Percentiles rank a stretch among this genome's conserved stretches.
Evolutionary conservation across 495 filamentous ascomycete genomes (phyloP).

Genomic region (Paragyromitra xinjiangensis): DNA sequence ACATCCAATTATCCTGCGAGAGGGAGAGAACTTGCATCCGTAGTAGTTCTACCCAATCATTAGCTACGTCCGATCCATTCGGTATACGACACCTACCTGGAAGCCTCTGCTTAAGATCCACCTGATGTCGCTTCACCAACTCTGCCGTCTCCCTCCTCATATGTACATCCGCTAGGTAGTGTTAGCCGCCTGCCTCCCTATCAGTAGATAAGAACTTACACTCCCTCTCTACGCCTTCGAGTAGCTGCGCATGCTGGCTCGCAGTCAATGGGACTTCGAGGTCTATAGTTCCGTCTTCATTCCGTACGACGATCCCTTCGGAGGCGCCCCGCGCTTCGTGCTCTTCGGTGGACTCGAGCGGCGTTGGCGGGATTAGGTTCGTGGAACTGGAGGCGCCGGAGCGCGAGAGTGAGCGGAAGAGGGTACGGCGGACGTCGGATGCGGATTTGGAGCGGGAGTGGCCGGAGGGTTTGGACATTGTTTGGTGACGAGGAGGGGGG

Average conservation of each 20-base stretch:
- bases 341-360: constrained; percentile 20
- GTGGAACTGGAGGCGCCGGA: constrained; percentile 19
- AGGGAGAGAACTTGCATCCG: constrained; percentile 69
- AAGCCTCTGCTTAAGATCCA: constrained; percentile 59
- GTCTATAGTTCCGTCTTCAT: constrained; percentile 77
- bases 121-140: constrained; percentile 63
- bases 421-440: constrained; percentile 46
- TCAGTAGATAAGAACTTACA: constrained; percentile 60
- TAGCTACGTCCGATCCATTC: background rate
- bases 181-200: constrained; percentile 51
- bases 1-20: constrained; percentile 91
- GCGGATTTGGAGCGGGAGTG: constrained; percentile 51
- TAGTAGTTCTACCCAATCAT: constrained; percentile 50
- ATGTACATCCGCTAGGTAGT: constrained; percentile 49
- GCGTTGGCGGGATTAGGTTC: constrained; percentile 19
- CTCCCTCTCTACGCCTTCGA: constrained; percentile 62
- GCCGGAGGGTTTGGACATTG: constrained; percentile 42
- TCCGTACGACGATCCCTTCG: constrained; percentile 77
- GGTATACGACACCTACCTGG: constrained; percentile 65
- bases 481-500: background rate
- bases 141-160: constrained; percentile 50
- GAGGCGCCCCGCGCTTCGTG: constrained; percentile 62
- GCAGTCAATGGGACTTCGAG: constrained; percentile 69
- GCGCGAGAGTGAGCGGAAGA: constrained; percentile 46
- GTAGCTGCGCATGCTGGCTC: constrained; percentile 65